These are phyloP conservation scores for Acorus gramineus DNA, from an alignment of 106 monocot species.

Conservation along the genomic window DNA sequence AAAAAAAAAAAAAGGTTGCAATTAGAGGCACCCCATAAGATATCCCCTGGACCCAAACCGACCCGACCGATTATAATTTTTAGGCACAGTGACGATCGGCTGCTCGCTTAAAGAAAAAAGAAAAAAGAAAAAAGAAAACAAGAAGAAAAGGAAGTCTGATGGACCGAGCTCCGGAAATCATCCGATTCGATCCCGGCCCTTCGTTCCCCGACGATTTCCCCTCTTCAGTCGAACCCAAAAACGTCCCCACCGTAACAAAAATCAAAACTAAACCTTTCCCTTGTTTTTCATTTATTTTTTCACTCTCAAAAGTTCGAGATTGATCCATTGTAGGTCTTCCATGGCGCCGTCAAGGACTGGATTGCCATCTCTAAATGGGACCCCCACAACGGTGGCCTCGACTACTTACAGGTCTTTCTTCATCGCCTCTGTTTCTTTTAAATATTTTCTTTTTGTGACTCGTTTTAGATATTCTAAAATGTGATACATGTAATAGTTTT, in stretches of 20 bases:
- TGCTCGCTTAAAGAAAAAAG: too few species aligned
- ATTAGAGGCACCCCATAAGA: too few species aligned
- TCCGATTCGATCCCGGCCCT: slow-evolving; percentile 14
- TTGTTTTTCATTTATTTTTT: neutral
- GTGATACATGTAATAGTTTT: too few species aligned
- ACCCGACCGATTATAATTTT: too few species aligned
- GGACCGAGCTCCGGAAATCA: slow-evolving; percentile 18
- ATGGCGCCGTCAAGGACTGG: slow-evolving; percentile 62
- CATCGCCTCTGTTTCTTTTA: neutral
- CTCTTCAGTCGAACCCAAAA: slow-evolving; percentile 41
- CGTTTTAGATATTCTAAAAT: too few species aligned
- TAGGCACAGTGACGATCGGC: too few species aligned
- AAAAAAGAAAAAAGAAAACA: too few species aligned
- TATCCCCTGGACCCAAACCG: too few species aligned
- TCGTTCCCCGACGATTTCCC: slow-evolving; percentile 36
- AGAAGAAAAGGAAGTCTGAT: neutral
- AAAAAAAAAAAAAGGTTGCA: too few species aligned
- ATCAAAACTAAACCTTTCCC: too few species aligned
- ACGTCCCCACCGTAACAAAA: slow-evolving; percentile 50
- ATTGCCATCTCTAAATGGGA: slow-evolving; percentile 45
- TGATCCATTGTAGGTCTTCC: slow-evolving; percentile 39
- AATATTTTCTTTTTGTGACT: neutral
- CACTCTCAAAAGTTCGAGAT: neutral
- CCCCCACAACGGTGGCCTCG: slow-evolving; percentile 63
- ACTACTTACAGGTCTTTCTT: slow-evolving; percentile 58